A percentile compares a stretch with the other conserved stretches of the same genome.
phyloP scores from a whole-genome alignment of 257 asterid genomes.

The Prunella vulgaris region DNA sequence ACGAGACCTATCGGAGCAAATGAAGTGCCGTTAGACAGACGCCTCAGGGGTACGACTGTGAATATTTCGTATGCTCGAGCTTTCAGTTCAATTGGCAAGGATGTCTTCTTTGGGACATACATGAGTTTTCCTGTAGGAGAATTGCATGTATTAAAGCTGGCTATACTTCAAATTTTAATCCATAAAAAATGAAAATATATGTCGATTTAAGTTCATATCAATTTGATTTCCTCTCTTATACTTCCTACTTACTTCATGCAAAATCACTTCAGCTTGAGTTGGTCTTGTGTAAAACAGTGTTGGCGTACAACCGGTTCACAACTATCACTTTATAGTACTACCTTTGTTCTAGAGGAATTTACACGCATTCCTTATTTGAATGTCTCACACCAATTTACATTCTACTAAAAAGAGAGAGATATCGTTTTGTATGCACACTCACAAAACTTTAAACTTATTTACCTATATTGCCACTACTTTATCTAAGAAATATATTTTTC shows the following conservation, averaged over 20 bases:
- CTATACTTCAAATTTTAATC: background rate
- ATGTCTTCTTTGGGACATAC: conserved; percentile 36
- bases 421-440: no score
- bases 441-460: no score
- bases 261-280: background rate
- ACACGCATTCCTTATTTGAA: no score
- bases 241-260: background rate
- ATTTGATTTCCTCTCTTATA: background rate
- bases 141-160: background rate
- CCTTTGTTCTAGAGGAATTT: no score
- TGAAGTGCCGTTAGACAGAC: conserved; percentile 41
- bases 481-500: no score
- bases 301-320: no score
- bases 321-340: no score
- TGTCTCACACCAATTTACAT: no score
- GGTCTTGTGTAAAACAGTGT: no score
- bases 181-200: background rate
- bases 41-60: conserved; percentile 50
- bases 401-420: no score
- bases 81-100: conserved; percentile 43
- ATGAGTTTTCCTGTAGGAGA: conserved; percentile 42
- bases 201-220: background rate
- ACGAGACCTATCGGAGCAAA: conserved; percentile 78
- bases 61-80: conserved; percentile 64
- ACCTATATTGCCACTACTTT: no score